These are phyloP conservation scores for Wilhelminamyces savonicus DNA, from an alignment of 805 yeast genomes.

Conservation along the genomic window DNA sequence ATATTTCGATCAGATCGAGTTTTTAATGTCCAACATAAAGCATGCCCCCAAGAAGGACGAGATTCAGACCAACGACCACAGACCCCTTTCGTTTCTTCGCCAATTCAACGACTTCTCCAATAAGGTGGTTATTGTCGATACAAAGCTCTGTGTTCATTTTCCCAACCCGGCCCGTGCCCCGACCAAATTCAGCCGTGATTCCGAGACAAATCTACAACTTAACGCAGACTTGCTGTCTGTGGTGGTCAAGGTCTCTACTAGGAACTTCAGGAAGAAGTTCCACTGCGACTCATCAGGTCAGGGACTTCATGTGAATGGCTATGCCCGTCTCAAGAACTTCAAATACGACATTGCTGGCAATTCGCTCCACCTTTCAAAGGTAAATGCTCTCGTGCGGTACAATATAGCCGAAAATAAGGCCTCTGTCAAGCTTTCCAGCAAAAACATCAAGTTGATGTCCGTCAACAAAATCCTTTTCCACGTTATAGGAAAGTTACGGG, in stretches of 20 bases:
- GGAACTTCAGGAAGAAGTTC: conserved; percentile 12
- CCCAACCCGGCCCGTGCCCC: conserved; percentile 14
- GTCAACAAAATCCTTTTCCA: conserved; percentile 33
- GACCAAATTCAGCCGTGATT: conserved; percentile 10
- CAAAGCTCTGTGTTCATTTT: conserved; percentile 20
- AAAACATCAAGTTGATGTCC: conserved; percentile 23
- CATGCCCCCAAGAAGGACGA: background rate
- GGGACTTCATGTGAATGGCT: no score
- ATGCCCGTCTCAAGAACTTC: conserved; percentile 25
- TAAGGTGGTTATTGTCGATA: conserved; percentile 25
- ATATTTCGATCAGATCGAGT: conserved; percentile 32
- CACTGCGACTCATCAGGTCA: no score
- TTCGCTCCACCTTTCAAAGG: conserved; percentile 17
- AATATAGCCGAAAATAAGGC: conserved; percentile 15
- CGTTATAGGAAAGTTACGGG: conserved; percentile 25
- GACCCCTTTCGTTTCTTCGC: conserved; percentile 2
- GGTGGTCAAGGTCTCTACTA: conserved; percentile 21
- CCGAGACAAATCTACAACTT: conserved; percentile 21
- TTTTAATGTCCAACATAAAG: conserved; percentile 4
- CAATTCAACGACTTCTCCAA: conserved; percentile 13
- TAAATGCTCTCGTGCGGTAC: conserved; percentile 20
- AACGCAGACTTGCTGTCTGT: conserved; percentile 16
- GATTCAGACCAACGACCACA: no score
- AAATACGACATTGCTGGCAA: conserved; percentile 27
- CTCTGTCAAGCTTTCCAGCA: conserved; percentile 17